Percentiles rank a stretch among this genome's conserved stretches.
Evolutionary conservation across 140 eudicot genomes (phyloP).

Genomic region (Bidens hawaiensis): DNA sequence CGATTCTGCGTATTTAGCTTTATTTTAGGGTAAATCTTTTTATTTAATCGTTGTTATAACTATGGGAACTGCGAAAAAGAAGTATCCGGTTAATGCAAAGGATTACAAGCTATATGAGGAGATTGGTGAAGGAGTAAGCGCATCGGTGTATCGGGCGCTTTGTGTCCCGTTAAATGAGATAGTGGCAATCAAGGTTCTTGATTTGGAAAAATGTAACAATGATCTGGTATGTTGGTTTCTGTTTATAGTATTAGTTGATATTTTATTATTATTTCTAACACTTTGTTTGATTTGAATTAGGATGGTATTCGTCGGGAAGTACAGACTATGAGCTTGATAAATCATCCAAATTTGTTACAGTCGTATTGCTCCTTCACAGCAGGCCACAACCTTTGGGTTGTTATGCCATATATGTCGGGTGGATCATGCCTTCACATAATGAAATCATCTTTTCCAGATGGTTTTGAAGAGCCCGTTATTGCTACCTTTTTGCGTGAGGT

Average conservation of each 20-base stretch:
- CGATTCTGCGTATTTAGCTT: background rate
- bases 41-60: conserved; percentile 16
- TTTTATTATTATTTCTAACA: background rate
- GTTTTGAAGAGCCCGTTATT: conserved; percentile 86
- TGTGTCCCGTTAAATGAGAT: conserved; percentile 75
- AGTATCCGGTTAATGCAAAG: conserved; percentile 58
- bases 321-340: conserved; percentile 75
- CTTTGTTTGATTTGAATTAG: conserved; percentile 30
- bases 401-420: conserved; percentile 94
- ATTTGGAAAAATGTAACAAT: conserved; percentile 83
- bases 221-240: conserved; percentile 60
- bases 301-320: conserved; percentile 93
- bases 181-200: conserved; percentile 92
- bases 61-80: conserved; percentile 56
- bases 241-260: background rate
- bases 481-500: conserved; percentile 79
- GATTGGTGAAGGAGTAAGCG: conserved; percentile 93
- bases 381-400: conserved; percentile 85
- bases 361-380: conserved; percentile 79
- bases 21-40: conserved; percentile 20
- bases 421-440: conserved; percentile 94
- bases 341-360: conserved; percentile 74
- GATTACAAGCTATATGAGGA: conserved; percentile 76
- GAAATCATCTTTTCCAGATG: conserved; percentile 80
- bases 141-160: conserved; percentile 78